Conservation (phyloP, 495 filamentous ascomycete species). For the Pyrenula aspistea region DNA sequence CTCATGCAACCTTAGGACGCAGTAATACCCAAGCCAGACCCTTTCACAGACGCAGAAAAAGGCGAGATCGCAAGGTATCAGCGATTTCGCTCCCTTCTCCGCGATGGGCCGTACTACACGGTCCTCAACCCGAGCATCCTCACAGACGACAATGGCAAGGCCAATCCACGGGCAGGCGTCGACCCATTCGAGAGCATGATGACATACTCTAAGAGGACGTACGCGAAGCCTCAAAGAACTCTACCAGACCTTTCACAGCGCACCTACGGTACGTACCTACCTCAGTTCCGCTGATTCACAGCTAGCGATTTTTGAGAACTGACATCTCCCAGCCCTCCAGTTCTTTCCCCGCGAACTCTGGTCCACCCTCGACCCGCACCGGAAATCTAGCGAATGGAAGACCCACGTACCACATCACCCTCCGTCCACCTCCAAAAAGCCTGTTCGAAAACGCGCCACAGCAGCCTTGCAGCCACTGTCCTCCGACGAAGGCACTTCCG, state of each 20-base stretch:
- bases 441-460: background rate
- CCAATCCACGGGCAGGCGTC: conserved; percentile 24
- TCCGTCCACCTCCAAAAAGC: conserved; percentile 2
- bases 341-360: conserved; percentile 49
- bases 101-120: conserved; percentile 46
- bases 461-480: too few species aligned
- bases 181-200: conserved; percentile 51
- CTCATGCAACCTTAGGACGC: background rate
- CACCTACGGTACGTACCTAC: background rate
- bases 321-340: conserved; percentile 25
- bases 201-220: conserved; percentile 38
- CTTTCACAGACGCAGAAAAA: background rate
- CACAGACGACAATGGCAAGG: conserved; percentile 27
- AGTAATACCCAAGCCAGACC: background rate
- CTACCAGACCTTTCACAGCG: conserved; percentile 32
- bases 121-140: conserved; percentile 34
- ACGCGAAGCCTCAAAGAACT: conserved; percentile 36
- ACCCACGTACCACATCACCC: background rate
- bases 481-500: conserved; percentile 23
- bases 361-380: conserved; percentile 34
- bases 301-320: too few species aligned
- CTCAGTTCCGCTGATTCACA: too few species aligned
- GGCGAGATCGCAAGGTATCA: conserved; percentile 18
- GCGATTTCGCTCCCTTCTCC: conserved; percentile 35
- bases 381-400: background rate